Conservation (phyloP, 768 basidiomycete genomes). For the Pisolithus sp. region DNA sequence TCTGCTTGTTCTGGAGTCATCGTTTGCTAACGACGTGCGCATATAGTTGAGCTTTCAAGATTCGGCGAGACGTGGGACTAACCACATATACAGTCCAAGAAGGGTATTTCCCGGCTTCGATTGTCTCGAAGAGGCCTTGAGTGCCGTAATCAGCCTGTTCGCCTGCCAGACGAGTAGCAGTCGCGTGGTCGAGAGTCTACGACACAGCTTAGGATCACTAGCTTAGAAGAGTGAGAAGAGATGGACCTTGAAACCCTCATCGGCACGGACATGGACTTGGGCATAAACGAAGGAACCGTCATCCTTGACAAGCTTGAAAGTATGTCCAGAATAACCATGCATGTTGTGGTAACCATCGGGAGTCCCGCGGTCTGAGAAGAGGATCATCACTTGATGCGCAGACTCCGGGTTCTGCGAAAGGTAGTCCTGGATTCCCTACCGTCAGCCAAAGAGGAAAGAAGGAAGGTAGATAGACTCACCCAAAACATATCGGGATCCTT, state of each 20-base stretch:
- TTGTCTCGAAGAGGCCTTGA: slow-evolving; percentile 70
- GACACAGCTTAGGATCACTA: slow-evolving; percentile 4
- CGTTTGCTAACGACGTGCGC: slow-evolving; percentile 54
- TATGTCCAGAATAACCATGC: slow-evolving; percentile 94
- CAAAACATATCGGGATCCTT: slow-evolving; percentile 85
- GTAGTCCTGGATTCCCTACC: slow-evolving; percentile 57
- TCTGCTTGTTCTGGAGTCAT: slow-evolving; percentile 93
- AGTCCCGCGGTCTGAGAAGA: slow-evolving; percentile 93
- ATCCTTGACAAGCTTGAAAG: slow-evolving; percentile 80
- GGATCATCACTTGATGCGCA: slow-evolving; percentile 83
- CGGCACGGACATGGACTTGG: slow-evolving; percentile 76
- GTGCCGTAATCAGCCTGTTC: slow-evolving; percentile 84
- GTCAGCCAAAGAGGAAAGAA: not conserved
- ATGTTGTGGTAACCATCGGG: slow-evolving; percentile 81
- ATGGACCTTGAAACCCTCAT: slow-evolving; percentile 74
- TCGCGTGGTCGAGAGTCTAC: slow-evolving; percentile 64
- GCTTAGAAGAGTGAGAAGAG: not conserved
- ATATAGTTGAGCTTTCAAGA: slow-evolving; percentile 2
- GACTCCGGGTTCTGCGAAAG: slow-evolving; percentile 84
- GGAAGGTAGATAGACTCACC: slow-evolving; percentile 33
- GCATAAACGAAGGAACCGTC: slow-evolving; percentile 82
- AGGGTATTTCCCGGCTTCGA: slow-evolving; percentile 75
- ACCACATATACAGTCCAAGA: slow-evolving; percentile 86
- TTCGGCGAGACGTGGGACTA: slow-evolving; percentile 20
- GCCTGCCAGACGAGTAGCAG: slow-evolving; percentile 60